Percentiles rank a stretch among this genome's conserved stretches.
These are phyloP conservation scores for Cladosporium sp. DNA, from an alignment of 2,329 filamentous ascomycete genomes.

Conservation along the genomic window DNA sequence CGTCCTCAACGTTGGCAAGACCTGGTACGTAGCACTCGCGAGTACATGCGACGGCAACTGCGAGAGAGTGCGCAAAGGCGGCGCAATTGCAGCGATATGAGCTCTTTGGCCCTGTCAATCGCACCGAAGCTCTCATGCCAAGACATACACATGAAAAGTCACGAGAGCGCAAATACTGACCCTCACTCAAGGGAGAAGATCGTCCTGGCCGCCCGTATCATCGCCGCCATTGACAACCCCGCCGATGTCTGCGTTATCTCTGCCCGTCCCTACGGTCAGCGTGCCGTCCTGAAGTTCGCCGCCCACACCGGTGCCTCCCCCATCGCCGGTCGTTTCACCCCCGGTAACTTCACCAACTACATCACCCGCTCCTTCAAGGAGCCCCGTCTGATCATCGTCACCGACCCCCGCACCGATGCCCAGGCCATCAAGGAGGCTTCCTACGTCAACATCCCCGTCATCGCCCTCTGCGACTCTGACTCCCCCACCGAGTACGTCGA, in stretches of 20 bases:
- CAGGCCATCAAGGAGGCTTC: constrained; percentile 99
- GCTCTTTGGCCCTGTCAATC: background rate
- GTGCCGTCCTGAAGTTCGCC: constrained; percentile 99
- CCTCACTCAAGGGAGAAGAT: constrained; percentile 83
- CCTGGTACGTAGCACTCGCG: constrained; percentile 65
- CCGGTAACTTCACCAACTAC: constrained; percentile 99
- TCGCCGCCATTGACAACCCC: constrained; percentile 98
- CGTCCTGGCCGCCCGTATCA: constrained; percentile 96
- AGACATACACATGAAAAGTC: background rate
- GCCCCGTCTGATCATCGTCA: constrained; percentile 98
- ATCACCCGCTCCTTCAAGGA: constrained; percentile 99
- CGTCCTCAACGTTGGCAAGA: constrained; percentile 99
- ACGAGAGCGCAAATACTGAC: background rate
- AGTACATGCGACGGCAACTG: background rate
- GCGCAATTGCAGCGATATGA: background rate
- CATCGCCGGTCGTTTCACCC: constrained; percentile 99
- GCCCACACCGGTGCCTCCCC: constrained; percentile 95
- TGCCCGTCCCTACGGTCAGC: constrained; percentile 98
- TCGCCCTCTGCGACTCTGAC: constrained; percentile 98
- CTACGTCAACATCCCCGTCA: constrained; percentile 99
- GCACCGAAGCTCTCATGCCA: constrained; percentile 1
- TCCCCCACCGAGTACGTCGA: constrained; percentile 99
- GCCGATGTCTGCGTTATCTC: constrained; percentile 99
- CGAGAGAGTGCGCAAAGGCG: background rate
- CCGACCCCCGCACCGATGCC: constrained; percentile 98